These are phyloP conservation scores for Astragalus glycyphyllos DNA, from an alignment of 306 rosid genomes.

Conservation along the genomic window DNA sequence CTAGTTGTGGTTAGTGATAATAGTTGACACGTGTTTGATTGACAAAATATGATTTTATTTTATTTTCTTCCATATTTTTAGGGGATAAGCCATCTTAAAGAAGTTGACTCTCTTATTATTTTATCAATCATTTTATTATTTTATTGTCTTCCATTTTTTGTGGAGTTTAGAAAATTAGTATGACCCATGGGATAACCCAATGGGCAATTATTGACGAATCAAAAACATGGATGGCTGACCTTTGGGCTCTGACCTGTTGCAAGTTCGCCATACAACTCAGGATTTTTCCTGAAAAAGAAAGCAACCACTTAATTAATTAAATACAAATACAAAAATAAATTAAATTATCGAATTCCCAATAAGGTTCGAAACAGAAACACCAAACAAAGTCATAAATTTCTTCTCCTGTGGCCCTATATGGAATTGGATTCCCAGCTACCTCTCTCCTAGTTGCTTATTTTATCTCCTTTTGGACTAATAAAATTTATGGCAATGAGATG, in stretches of 20 bases:
- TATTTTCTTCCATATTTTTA: too few relatives aligned
- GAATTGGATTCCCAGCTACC: too few relatives aligned
- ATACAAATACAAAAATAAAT: too few relatives aligned
- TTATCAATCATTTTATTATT: background rate
- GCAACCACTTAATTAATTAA: background rate
- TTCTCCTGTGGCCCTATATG: too few relatives aligned
- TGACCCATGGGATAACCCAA: background rate
- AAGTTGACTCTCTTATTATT: background rate
- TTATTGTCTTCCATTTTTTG: background rate
- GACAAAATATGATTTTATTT: too few relatives aligned
- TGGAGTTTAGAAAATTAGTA: background rate
- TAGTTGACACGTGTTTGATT: background rate
- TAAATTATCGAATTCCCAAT: too few relatives aligned
- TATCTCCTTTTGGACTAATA: too few relatives aligned
- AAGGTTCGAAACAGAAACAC: too few relatives aligned
- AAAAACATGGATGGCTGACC: slow-evolving; percentile 48
- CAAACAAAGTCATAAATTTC: too few relatives aligned
- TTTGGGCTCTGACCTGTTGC: slow-evolving; percentile 86
- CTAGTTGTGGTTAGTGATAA: background rate
- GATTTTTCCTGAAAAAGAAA: slow-evolving; percentile 65
- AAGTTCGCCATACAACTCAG: slow-evolving; percentile 61
- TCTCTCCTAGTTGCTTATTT: too few relatives aligned
- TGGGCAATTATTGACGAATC: background rate
- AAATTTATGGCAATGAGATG: too few relatives aligned
- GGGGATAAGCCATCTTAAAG: background rate